Conservation (phyloP, 1,284 basidiomycete species). For the Ustilago crameri region DNA sequence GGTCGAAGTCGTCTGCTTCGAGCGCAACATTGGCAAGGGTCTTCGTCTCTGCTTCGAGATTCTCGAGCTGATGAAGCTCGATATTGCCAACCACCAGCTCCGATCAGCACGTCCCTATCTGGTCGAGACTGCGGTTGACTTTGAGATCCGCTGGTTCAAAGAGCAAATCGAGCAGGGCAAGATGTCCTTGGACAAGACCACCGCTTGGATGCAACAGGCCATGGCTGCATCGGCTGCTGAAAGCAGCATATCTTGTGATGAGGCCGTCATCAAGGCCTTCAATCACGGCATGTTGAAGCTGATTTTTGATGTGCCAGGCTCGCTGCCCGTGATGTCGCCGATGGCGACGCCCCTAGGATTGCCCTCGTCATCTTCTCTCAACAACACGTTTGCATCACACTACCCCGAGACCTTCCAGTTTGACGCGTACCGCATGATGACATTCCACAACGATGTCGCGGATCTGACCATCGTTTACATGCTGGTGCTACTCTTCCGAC, state of each 20-base stretch:
- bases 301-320: constrained; percentile 75
- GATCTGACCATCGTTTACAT: constrained; percentile 82
- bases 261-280: constrained; percentile 71
- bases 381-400: constrained; percentile 48
- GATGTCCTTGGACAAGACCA: constrained; percentile 73
- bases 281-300: constrained; percentile 78
- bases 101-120: constrained; percentile 86
- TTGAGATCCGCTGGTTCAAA: constrained; percentile 82
- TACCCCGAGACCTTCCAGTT: constrained; percentile 80
- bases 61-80: constrained; percentile 93
- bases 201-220: constrained; percentile 74
- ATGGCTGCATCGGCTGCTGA: constrained; percentile 3
- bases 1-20: constrained; percentile 71
- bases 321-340: constrained; percentile 63
- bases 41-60: constrained; percentile 88
- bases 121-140: constrained; percentile 80
- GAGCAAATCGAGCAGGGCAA: constrained; percentile 72
- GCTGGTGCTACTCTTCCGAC: constrained; percentile 82
- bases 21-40: constrained; percentile 75
- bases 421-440: constrained; percentile 79
- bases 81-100: constrained; percentile 94
- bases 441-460: constrained; percentile 78
- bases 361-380: constrained; percentile 49
- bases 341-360: constrained; percentile 68
- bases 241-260: constrained; percentile 46